phyloP scores from a whole-genome alignment of 257 asterid genomes.

The Osmanthus fragrans region DNA sequence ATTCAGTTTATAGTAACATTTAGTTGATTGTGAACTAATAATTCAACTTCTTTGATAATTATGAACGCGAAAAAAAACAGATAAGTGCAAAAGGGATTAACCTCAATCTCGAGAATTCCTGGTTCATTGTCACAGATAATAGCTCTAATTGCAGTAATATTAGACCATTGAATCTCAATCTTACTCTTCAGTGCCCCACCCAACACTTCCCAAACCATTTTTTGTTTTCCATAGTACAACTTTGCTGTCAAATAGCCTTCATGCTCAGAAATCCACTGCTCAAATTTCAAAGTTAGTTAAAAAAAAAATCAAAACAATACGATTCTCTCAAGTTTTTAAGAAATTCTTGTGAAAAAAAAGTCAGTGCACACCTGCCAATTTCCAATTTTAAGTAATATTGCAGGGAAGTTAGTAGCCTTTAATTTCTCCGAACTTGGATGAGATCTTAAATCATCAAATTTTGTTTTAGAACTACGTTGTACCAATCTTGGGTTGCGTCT shows the following conservation, averaged over 20 bases:
- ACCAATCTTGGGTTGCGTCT: neutral
- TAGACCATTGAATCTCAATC: conserved; percentile 74
- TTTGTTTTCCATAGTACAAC: conserved; percentile 56
- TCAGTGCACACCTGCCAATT: conserved; percentile 57
- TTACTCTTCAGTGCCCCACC: conserved; percentile 67
- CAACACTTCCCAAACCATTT: conserved; percentile 76
- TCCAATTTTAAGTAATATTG: conserved; percentile 44
- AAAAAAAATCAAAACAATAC: too few relatives aligned
- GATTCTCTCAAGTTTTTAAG: too few relatives aligned
- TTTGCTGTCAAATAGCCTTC: conserved; percentile 69
- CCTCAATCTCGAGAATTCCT: conserved; percentile 65
- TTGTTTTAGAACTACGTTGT: neutral
- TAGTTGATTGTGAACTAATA: neutral
- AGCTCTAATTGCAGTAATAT: conserved; percentile 60
- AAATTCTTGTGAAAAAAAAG: too few relatives aligned
- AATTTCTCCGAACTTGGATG: conserved; percentile 35
- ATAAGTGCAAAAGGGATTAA: neutral
- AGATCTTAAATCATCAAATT: neutral
- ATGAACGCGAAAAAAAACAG: too few relatives aligned
- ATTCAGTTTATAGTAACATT: neutral
- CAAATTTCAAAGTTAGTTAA: neutral
- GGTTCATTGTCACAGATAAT: conserved; percentile 18
- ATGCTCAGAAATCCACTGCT: conserved; percentile 45
- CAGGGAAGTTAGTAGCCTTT: conserved; percentile 70
- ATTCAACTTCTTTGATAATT: neutral